Evolutionary conservation across 2,329 filamentous ascomycete genomes (phyloP).

Genomic region (Fusarium annulatum): DNA sequence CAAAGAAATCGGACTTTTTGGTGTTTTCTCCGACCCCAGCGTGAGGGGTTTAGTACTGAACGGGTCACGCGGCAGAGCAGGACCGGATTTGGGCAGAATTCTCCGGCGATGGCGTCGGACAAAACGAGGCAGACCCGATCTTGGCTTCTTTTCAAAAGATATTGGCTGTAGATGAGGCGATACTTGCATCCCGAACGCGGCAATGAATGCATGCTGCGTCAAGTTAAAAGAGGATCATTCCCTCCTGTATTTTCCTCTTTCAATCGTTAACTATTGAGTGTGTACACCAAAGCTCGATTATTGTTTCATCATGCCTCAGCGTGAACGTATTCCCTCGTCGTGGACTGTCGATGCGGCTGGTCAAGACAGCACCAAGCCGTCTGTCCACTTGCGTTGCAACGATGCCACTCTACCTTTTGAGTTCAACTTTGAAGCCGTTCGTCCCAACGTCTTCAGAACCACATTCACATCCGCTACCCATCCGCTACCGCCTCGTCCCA

Average conservation of each 20-base stretch:
- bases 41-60: not conserved
- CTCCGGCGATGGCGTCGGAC: not conserved
- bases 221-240: not conserved
- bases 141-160: not conserved
- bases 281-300: not conserved
- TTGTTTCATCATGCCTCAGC: constrained; percentile 41
- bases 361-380: constrained; percentile 44
- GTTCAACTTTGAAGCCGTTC: constrained; percentile 72
- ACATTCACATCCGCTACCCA: constrained; percentile 72
- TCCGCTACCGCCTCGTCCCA: constrained; percentile 73
- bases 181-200: not conserved
- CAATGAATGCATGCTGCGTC: not conserved
- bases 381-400: constrained; percentile 37
- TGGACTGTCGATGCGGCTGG: constrained; percentile 44
- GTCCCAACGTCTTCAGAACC: constrained; percentile 73
- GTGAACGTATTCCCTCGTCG: constrained; percentile 43
- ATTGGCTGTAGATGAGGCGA: not conserved
- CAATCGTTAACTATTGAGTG: not conserved
- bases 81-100: not conserved
- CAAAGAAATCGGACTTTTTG: not conserved
- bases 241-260: not conserved
- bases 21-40: not conserved
- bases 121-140: not conserved
- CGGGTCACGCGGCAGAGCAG: not conserved
- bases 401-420: constrained; percentile 55